These are phyloP conservation scores for Eimeria praecox DNA, from an alignment of 169 alveolate species.

Conservation along the genomic window DNA sequence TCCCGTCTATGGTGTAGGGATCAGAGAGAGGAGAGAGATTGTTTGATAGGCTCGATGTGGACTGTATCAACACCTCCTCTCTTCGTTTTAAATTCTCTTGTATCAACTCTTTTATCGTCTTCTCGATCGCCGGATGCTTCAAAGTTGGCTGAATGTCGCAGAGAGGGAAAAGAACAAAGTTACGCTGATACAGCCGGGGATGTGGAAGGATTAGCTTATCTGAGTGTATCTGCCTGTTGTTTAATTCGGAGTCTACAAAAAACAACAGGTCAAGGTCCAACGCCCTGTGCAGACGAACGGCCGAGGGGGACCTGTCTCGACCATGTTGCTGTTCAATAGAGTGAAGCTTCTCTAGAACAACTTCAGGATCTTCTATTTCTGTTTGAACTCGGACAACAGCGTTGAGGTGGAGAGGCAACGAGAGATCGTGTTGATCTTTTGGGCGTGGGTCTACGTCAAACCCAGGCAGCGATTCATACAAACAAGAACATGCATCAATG, in stretches of 20 bases:
- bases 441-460: no score
- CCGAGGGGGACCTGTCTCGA: conserved; percentile 28
- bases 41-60: no score
- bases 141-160: conserved; percentile 78
- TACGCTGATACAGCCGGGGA: conserved; percentile 78
- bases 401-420: conserved; percentile 63
- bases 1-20: conserved; percentile 49
- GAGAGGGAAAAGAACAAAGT: conserved; percentile 83
- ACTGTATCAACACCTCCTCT: background rate
- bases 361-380: conserved; percentile 15
- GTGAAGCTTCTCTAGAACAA: conserved; percentile 15
- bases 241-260: background rate
- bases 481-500: conserved; percentile 55
- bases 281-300: conserved; percentile 64
- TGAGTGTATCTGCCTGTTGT: background rate
- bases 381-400: conserved; percentile 57
- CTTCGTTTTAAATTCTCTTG: conserved; percentile 25
- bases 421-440: conserved; percentile 11
- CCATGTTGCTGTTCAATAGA: conserved; percentile 59
- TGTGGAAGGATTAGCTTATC: conserved; percentile 76
- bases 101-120: background rate
- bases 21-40: no score
- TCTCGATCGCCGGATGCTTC: conserved; percentile 75
- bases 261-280: conserved; percentile 81
- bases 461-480: conserved; percentile 71